phyloP scores from a whole-genome alignment of 495 filamentous ascomycete species.

The Annulohypoxylon nitens region DNA sequence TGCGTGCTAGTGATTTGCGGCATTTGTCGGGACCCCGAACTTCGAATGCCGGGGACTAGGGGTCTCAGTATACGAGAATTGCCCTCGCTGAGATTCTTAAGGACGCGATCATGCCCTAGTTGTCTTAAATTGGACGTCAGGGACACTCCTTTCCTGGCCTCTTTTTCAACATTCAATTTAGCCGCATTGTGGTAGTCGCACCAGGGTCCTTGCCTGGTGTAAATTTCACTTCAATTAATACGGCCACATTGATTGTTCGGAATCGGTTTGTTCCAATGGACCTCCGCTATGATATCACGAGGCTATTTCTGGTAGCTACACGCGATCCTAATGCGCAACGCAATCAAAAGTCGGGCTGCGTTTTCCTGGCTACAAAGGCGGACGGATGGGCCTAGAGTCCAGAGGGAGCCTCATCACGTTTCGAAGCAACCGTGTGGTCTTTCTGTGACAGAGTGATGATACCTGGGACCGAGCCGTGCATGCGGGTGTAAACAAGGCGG shows the following conservation, averaged over 20 bases:
- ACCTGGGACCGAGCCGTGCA: background rate
- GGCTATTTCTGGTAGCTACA: background rate
- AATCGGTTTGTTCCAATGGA: too few species aligned
- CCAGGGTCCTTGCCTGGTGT: too few species aligned
- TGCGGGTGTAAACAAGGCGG: too few species aligned
- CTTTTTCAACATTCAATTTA: background rate
- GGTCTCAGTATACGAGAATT: background rate
- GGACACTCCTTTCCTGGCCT: background rate
- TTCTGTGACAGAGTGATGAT: background rate
- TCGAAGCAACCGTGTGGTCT: background rate
- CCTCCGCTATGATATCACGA: too few species aligned
- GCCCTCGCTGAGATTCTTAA: background rate
- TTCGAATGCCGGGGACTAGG: background rate
- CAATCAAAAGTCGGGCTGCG: background rate
- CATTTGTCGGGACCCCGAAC: background rate
- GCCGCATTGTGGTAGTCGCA: background rate
- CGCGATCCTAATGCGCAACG: background rate
- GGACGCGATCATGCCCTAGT: background rate
- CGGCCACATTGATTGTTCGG: too few species aligned
- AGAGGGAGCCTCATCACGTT: background rate
- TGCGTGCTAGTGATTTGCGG: background rate
- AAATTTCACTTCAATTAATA: too few species aligned
- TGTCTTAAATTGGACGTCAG: background rate
- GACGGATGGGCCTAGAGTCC: too few species aligned
- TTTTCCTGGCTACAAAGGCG: background rate